Percentiles rank a stretch among this genome's conserved stretches.
phyloP scores from a whole-genome alignment of 352 stramenopile species.

The Aphanomyces astaci region DNA sequence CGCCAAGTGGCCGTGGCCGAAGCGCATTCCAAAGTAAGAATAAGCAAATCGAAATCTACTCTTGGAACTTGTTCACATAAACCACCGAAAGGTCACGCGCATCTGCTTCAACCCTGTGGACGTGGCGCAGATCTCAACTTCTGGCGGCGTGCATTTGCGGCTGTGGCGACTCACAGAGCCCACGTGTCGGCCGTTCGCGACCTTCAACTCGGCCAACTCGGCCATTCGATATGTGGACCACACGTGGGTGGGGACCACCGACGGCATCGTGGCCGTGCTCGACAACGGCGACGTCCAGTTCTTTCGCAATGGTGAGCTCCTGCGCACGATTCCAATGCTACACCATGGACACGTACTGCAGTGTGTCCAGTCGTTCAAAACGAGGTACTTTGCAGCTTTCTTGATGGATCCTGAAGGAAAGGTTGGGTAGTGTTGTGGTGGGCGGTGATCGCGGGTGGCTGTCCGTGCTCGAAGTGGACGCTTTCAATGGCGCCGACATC shows the following conservation, averaged over 20 bases:
- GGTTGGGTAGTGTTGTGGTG: slow-evolving; percentile 35
- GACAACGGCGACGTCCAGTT: slow-evolving; percentile 68
- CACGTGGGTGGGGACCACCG: slow-evolving; percentile 48
- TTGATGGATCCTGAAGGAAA: too few relatives aligned
- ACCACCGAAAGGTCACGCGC: slow-evolving; percentile 45
- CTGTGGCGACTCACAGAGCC: slow-evolving; percentile 73
- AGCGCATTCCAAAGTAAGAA: slow-evolving; percentile 37
- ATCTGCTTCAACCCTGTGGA: slow-evolving; percentile 72
- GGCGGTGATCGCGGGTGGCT: slow-evolving; percentile 47
- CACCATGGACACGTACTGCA: slow-evolving; percentile 32
- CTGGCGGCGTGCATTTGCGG: slow-evolving; percentile 52
- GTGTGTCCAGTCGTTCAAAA: slow-evolving; percentile 8
- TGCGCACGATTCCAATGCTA: slow-evolving; percentile 56
- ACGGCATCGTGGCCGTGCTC: slow-evolving; percentile 56
- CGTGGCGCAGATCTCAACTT: slow-evolving; percentile 70
- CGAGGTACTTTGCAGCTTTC: not conserved
- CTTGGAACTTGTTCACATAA: not conserved
- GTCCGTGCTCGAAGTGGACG: slow-evolving; percentile 62
- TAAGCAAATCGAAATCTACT: not conserved
- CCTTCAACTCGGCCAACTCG: slow-evolving; percentile 52
- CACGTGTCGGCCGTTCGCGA: slow-evolving; percentile 53
- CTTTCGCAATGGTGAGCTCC: slow-evolving; percentile 59
- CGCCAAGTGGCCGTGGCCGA: slow-evolving; percentile 50
- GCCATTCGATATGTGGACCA: slow-evolving; percentile 48
- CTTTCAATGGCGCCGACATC: slow-evolving; percentile 53